Conservation (phyloP, 805 yeast species). For the Saccharomycopsis fermentans region DNA sequence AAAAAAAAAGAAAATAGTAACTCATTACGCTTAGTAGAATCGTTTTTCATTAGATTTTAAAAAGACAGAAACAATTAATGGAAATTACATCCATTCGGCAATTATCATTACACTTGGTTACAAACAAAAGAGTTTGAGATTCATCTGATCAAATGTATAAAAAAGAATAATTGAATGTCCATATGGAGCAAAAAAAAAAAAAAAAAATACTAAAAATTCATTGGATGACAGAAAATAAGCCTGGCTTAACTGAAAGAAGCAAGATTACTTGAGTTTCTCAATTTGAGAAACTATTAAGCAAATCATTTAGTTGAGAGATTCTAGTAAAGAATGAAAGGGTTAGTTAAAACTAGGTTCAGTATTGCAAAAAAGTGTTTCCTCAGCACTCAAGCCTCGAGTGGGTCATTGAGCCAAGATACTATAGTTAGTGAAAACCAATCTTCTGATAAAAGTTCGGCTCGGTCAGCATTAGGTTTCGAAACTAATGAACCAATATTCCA, state of each 20-base stretch:
- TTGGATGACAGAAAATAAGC: not conserved
- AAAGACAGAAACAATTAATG: too few species aligned
- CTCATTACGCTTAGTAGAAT: too few species aligned
- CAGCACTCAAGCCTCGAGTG: not conserved
- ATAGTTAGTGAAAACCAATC: not conserved
- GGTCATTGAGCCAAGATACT: not conserved
- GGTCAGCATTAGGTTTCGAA: not conserved
- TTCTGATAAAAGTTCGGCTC: not conserved
- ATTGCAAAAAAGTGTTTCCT: not conserved
- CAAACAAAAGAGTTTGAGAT: too few species aligned
- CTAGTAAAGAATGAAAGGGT: not conserved
- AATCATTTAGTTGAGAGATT: too few species aligned
- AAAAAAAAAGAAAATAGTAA: too few species aligned
- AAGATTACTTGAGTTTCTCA: not conserved
- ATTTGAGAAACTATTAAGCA: too few species aligned
- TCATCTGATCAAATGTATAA: not conserved
- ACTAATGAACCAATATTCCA: constrained; percentile 26
- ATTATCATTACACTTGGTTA: too few species aligned
- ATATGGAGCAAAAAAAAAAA: not conserved
- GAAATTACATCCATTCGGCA: too few species aligned
- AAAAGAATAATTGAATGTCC: not conserved
- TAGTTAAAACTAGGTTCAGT: not conserved
- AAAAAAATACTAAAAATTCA: not conserved
- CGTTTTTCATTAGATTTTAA: too few species aligned
- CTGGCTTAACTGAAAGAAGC: too few species aligned